Conservation (phyloP, 169 alveolate genomes). For the Cryptosporidium bovis region DNA sequence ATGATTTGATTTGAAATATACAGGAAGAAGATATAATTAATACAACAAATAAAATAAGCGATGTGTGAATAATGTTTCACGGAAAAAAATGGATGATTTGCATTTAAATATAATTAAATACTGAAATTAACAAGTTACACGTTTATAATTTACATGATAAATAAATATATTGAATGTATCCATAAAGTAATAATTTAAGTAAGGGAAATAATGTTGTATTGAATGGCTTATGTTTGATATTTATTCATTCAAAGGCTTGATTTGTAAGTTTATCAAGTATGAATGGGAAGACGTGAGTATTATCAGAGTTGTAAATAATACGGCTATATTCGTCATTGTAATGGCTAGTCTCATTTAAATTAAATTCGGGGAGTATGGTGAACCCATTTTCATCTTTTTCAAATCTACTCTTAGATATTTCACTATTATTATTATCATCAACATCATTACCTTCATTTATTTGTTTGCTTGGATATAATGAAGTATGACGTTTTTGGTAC, state of each 20-base stretch:
- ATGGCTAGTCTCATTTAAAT: slow-evolving; percentile 3
- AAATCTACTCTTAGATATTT: background rate
- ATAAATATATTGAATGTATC: too few relatives aligned
- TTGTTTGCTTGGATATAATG: background rate
- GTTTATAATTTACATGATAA: too few relatives aligned
- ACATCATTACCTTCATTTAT: background rate
- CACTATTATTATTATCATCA: background rate
- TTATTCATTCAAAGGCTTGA: too few relatives aligned
- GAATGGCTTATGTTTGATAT: too few relatives aligned
- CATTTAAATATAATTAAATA: too few relatives aligned
- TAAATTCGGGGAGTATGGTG: slow-evolving; percentile 51
- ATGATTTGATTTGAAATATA: background rate
- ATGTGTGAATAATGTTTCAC: too few relatives aligned
- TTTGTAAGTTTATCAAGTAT: slow-evolving; percentile 11
- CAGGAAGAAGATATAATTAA: background rate
- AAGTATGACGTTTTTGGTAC: too few relatives aligned
- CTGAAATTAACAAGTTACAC: too few relatives aligned
- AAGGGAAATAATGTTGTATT: too few relatives aligned
- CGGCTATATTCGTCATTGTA: background rate
- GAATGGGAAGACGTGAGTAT: slow-evolving; percentile 54
- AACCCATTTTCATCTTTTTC: slow-evolving; percentile 51
- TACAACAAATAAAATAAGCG: too few relatives aligned
- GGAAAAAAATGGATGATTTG: too few relatives aligned
- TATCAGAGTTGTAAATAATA: slow-evolving; percentile 24
- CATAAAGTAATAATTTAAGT: too few relatives aligned